These are phyloP conservation scores for Blechomonas ayalai DNA, from an alignment of 208 protist genomes.

Conservation along the genomic window DNA sequence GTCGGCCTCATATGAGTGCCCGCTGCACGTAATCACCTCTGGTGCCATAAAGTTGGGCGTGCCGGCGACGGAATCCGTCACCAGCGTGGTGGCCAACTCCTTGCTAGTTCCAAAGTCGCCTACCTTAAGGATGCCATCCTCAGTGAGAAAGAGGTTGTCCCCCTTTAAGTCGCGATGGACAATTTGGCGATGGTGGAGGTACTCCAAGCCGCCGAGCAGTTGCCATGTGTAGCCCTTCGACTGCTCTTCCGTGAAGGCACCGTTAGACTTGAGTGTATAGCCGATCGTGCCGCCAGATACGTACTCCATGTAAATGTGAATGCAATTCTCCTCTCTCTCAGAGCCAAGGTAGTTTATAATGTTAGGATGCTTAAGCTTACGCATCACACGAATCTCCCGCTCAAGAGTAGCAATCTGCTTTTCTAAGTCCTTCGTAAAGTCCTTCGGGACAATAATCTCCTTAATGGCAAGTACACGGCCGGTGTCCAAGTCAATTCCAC, in stretches of 20 bases:
- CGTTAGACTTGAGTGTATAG: conserved; percentile 35
- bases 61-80: conserved; percentile 80
- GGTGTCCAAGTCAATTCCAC: conserved; percentile 68
- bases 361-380: conserved; percentile 84
- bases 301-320: conserved; percentile 92
- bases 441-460: conserved; percentile 73
- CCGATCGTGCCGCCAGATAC: conserved; percentile 82
- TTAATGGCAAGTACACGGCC: conserved; percentile 76
- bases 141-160: conserved; percentile 87
- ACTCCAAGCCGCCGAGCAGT: conserved; percentile 79
- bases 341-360: conserved; percentile 87
- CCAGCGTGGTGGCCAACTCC: conserved; percentile 72
- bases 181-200: conserved; percentile 81
- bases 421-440: conserved; percentile 74
- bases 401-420: conserved; percentile 74
- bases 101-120: conserved; percentile 90
- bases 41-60: conserved; percentile 94
- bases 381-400: conserved; percentile 90
- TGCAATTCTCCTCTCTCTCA: conserved; percentile 47
- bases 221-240: conserved; percentile 72
- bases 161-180: conserved; percentile 91
- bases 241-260: conserved; percentile 60
- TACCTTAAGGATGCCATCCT: conserved; percentile 70
- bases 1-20: conserved; percentile 84
- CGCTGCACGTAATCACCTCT: conserved; percentile 86